Base-by-base conservation (phyloP, 2,329 filamentous ascomycete species). In the Paramyrothecium sp. region DNA sequence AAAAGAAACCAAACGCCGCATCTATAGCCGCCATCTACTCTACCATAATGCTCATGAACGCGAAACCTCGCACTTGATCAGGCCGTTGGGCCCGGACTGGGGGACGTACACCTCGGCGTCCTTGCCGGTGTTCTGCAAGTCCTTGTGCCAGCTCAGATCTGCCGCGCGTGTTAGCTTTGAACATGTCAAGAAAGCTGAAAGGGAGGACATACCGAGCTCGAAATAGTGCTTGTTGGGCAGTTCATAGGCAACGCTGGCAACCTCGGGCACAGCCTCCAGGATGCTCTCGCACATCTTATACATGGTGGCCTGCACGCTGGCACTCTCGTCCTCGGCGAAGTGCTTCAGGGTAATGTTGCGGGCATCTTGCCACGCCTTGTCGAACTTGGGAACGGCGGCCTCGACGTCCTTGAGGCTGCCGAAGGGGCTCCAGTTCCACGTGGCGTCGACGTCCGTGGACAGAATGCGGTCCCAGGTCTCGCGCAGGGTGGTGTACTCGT, bases 161-260 rank as follows among this genome's bases (percentile, higher is more conserved):
- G 69, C 3, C 52, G 54, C 56, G 11, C 8, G 12, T 22, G 51
- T 69, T 61, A 71, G 63, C 44, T 19, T 7, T 44, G 13, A 12
- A 44, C 13, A 44, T 8, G 33, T 38, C 10, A 44, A 17, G 7
- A 44, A 44, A 19, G 5, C 13, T 12, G 38, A 10, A 10, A 30
- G 38, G 13, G 38, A 7, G 47, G 47, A 80, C 88, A 78, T 78
- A 92, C 87, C 90, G 74, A 98, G 89, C 76, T 98, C 94, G 71
- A 98, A 98, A 79, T 97, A 98, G 78, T 99, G 95, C 81, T 97
- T 98, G 81, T 99, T 99, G 12, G 95, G 95, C 68, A 99, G 81
- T 10, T 89, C 82, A 72, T 97, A 98, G 66, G 89, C 85, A 47
- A 95, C 91, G 21, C 82, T 81, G 49, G 89, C 84, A 21, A 92